These are phyloP conservation scores for Coprinellus micaceus DNA, from an alignment of 768 basidiomycete genomes.

Conservation along the genomic window DNA sequence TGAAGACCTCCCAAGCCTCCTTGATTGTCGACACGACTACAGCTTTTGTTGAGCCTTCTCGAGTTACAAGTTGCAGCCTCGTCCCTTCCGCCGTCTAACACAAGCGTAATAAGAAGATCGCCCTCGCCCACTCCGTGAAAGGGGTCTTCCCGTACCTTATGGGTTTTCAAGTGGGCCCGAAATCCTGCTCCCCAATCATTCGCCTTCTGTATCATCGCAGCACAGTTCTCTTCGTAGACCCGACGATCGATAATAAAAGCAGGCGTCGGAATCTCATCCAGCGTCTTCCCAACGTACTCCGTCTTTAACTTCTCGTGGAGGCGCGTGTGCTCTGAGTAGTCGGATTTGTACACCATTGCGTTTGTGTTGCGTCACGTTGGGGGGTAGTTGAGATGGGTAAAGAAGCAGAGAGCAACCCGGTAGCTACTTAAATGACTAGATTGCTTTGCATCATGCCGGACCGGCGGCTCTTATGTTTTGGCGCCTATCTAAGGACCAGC, in stretches of 20 bases:
- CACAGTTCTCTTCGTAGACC: constrained; percentile 70
- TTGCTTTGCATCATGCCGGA: no score
- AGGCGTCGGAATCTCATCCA: constrained; percentile 66
- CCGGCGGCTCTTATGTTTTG: neutral
- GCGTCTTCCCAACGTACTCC: constrained; percentile 54
- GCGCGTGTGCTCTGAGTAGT: constrained; percentile 20
- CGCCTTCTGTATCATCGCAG: constrained; percentile 64
- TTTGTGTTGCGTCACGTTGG: no score
- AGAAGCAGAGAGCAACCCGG: neutral
- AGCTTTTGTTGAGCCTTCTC: constrained; percentile 49
- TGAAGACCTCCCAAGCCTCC: constrained; percentile 76
- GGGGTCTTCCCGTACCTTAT: constrained; percentile 73
- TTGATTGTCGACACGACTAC: constrained; percentile 79
- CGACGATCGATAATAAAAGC: constrained; percentile 75
- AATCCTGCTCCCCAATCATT: constrained; percentile 66
- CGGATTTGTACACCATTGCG: constrained; percentile 22
- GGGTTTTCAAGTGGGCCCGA: constrained; percentile 82
- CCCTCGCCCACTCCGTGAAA: no score
- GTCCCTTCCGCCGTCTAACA: constrained; percentile 72
- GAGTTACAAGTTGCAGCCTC: constrained; percentile 60
- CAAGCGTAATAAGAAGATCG: neutral
- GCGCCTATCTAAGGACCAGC: no score
- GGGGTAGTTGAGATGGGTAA: neutral
- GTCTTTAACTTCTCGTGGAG: constrained; percentile 45
- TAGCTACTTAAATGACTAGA: no score